These are phyloP conservation scores for Phytophthora capsici DNA, from an alignment of 352 stramenopile genomes.

Conservation along the genomic window DNA sequence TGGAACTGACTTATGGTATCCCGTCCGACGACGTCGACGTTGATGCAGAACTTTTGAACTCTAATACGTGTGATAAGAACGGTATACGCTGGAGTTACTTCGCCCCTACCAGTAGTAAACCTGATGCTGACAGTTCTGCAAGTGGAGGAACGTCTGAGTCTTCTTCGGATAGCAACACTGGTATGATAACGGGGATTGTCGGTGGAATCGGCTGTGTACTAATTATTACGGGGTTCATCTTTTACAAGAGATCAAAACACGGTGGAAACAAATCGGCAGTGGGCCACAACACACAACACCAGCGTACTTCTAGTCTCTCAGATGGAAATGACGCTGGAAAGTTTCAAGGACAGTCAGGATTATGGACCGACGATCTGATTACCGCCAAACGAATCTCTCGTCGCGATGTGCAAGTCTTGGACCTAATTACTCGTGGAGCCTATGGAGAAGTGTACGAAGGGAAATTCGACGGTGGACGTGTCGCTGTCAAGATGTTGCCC, in stretches of 20 bases:
- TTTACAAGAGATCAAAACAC: neutral
- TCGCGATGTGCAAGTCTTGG: slow-evolving; percentile 23
- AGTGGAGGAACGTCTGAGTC: neutral
- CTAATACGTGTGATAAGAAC: neutral
- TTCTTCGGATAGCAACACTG: no score
- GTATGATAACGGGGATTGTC: neutral
- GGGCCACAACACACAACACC: neutral
- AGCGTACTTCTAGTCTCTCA: neutral
- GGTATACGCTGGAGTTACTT: neutral
- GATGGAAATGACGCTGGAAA: neutral
- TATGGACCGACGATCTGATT: slow-evolving; percentile 41
- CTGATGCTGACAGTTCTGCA: neutral
- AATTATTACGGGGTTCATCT: neutral
- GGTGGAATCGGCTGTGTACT: neutral
- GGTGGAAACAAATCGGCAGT: neutral
- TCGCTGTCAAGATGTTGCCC: slow-evolving; percentile 46
- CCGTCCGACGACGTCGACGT: neutral
- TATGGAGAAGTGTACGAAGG: slow-evolving; percentile 46
- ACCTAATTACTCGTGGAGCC: slow-evolving; percentile 29
- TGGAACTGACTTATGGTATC: neutral
- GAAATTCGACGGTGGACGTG: slow-evolving; percentile 30
- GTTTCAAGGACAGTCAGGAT: neutral
- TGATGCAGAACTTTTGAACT: neutral
- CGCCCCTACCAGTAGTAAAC: neutral
- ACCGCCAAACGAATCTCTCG: slow-evolving; percentile 40